Conservation (phyloP, 2,329 filamentous ascomycete genomes). For the Aureobasidium subglaciale region DNA sequence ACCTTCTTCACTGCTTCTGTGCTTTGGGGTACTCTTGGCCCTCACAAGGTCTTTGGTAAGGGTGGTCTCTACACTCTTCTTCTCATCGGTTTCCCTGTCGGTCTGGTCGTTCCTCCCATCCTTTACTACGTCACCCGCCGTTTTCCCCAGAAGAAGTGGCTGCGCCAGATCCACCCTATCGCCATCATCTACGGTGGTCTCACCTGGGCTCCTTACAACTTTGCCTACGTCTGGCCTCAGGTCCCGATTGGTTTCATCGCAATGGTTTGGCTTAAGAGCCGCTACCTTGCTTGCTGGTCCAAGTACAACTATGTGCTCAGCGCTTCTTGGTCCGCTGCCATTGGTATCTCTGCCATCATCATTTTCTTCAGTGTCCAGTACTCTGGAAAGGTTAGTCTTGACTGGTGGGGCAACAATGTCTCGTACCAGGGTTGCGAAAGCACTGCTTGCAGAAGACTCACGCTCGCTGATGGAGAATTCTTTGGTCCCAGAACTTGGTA, state of each 20-base stretch:
- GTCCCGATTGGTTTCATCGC: conserved; percentile 2
- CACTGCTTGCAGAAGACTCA: neutral
- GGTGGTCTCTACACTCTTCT: neutral
- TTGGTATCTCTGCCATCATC: conserved; percentile 10
- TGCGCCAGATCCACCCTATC: conserved; percentile 2
- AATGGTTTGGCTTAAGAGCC: neutral
- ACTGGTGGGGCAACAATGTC: conserved; percentile 8
- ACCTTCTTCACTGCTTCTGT: conserved; percentile 11
- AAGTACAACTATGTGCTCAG: conserved; percentile 13
- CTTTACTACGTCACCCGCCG: neutral
- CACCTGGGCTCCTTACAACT: conserved; percentile 10
- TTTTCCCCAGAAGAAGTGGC: conserved; percentile 3
- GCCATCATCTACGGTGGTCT: conserved; percentile 6
- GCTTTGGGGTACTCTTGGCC: conserved; percentile 4
- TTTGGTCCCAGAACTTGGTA: conserved; percentile 3
- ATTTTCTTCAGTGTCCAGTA: conserved; percentile 5
- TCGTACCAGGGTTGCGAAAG: neutral
- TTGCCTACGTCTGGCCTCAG: conserved; percentile 2
- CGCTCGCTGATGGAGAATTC: neutral
- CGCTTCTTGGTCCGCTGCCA: conserved; percentile 8
- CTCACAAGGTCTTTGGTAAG: conserved; percentile 8
- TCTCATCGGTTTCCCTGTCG: neutral
- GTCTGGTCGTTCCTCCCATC: neutral
- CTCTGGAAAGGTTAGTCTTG: neutral
- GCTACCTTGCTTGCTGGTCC: neutral